Percentiles rank a stretch among this genome's conserved stretches.
These are phyloP conservation scores for Annulohypoxylon maeteangense DNA, from an alignment of 495 filamentous ascomycete genomes.

Conservation along the genomic window DNA sequence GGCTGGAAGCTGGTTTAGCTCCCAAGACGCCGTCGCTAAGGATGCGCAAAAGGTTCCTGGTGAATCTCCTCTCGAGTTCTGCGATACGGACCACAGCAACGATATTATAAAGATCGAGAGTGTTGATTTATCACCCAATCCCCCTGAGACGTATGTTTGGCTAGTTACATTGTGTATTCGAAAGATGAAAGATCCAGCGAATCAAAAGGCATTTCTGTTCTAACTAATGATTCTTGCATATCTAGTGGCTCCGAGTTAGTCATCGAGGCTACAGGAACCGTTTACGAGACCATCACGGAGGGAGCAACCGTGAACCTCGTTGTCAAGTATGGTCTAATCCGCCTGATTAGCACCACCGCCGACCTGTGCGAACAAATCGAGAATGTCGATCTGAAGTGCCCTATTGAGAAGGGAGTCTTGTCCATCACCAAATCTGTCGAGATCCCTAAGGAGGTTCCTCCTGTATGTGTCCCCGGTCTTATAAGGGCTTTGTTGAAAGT, in stretches of 20 bases:
- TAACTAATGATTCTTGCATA: constrained; percentile 23
- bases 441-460: constrained; percentile 87
- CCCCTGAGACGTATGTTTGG: constrained; percentile 79
- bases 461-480: constrained; percentile 67
- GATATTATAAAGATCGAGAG: constrained; percentile 77
- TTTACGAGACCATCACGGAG: constrained; percentile 73
- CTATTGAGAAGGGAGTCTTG: constrained; percentile 79
- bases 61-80: constrained; percentile 80
- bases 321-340: constrained; percentile 95
- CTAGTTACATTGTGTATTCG: neutral
- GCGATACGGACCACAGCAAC: constrained; percentile 67
- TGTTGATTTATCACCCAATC: constrained; percentile 86
- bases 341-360: constrained; percentile 77
- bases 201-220: neutral
- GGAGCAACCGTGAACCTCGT: constrained; percentile 82
- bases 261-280: constrained; percentile 79
- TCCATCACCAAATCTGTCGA: constrained; percentile 81
- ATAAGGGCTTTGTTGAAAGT: neutral
- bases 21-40: constrained; percentile 47
- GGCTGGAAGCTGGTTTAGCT: constrained; percentile 55
- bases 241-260: constrained; percentile 79
- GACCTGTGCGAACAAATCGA: constrained; percentile 88
- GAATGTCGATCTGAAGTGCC: constrained; percentile 90
- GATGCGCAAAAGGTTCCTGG: constrained; percentile 70
- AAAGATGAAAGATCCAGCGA: neutral